Conservation (phyloP, 2,329 filamentous ascomycete species). For the Helotiales sp. region DNA sequence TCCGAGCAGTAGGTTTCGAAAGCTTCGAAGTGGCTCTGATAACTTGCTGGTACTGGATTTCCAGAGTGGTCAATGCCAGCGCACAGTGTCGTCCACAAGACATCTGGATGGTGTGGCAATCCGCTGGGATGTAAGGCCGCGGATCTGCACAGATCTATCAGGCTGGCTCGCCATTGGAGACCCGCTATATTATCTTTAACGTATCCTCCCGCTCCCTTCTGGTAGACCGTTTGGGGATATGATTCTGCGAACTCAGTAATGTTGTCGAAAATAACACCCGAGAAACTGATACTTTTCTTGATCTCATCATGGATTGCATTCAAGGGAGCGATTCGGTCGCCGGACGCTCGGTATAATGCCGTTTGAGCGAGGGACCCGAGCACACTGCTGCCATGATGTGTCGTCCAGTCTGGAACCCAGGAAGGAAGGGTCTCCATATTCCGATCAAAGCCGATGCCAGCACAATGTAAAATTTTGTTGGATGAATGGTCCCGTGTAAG, state of each 20-base stretch:
- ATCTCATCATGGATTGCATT: not conserved
- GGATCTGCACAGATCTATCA: not conserved
- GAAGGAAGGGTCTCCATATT: not conserved
- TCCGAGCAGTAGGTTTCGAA: no score
- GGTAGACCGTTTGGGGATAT: not conserved
- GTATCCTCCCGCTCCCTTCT: not conserved
- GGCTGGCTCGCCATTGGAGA: not conserved
- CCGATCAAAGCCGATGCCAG: not conserved
- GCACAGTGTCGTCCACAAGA: not conserved
- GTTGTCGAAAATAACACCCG: not conserved
- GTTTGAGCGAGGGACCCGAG: not conserved
- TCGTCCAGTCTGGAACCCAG: not conserved
- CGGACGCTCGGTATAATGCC: not conserved
- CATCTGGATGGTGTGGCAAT: not conserved
- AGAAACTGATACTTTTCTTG: not conserved
- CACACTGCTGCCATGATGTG: not conserved
- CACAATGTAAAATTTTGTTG: not conserved
- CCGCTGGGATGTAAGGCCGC: not conserved
- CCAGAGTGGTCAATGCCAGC: not conserved
- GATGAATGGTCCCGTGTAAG: not conserved
- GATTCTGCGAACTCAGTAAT: not conserved
- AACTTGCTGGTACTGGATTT: not conserved
- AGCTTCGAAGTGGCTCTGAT: not conserved
- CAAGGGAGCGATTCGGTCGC: not conserved
- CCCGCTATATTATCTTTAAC: not conserved